Base-by-base conservation (phyloP, 148 eudicot genomes). In the Beta vulgaris region DNA sequence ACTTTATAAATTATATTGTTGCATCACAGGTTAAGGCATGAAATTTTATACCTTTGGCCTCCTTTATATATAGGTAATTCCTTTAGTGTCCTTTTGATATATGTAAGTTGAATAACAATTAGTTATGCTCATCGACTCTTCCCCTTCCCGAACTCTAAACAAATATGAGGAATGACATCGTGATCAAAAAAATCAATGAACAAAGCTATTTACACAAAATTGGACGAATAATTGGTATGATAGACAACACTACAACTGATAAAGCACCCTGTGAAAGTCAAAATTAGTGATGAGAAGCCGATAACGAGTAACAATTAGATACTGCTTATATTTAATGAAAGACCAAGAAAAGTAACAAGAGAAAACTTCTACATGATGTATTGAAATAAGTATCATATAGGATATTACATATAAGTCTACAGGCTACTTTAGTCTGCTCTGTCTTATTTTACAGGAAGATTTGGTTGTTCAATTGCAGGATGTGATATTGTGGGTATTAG, bases 201-300 rank as follows among this genome's bases (percentile, higher is more conserved):
- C 34, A 26, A 29, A 14, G 32, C 10, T 28, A 58, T 31, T 13
- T 58, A 35, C 68, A 43, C 37, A n/a, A 67, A 87, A 95, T 92
- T 67, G 99, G 99, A 61, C 90, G 91, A 71, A 95, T 91, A 77
- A 92, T 78, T 63, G 99, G 91, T 79, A 88, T 86, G 74, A 92
- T 54, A 79, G 97, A 90, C 62, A 91, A 80, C 78, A 89, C 89
- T 32, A 85, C 74, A 73, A 97, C 97, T 37, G 97, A 92, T 32
- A 95, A 85, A 66, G 89, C 85, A 73, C 99, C 99, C 98, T 94
- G 90, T 79, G 83, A 39, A 66, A 76, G 48, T 57, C 34, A 78
- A 73, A 66, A 23, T 64, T 39, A 28, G n/a, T 31, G 63, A 63
- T 75, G 59, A 80, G 59, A 70, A 64, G 28, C 9, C 44, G 61